phyloP scores from a whole-genome alignment of 139 green algal species.

The Closterium sp. region DNA sequence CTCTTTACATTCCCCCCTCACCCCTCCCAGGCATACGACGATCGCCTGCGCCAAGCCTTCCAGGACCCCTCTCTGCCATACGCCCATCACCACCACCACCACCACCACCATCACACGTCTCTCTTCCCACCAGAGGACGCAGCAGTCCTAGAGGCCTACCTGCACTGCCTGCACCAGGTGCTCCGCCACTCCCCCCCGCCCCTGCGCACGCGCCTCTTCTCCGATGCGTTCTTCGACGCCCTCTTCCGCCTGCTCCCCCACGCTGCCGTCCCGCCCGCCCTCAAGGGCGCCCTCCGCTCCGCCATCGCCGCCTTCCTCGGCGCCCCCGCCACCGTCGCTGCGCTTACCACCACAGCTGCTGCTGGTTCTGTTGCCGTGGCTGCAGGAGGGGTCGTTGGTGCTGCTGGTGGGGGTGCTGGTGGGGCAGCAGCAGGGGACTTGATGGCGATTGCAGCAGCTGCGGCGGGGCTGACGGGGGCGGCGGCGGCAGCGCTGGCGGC shows the following conservation, averaged over 20 bases:
- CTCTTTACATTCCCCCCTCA: too few species aligned
- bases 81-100: background rate
- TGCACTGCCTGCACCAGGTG: conserved; percentile 14
- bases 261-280: conserved; percentile 14
- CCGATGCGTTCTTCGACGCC: conserved; percentile 20
- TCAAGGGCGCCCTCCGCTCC: conserved; percentile 31
- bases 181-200: conserved; percentile 4
- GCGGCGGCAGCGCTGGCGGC: background rate
- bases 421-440: background rate
- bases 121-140: conserved; percentile 22
- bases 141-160: conserved; percentile 24
- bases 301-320: conserved; percentile 38
- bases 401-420: too few species aligned
- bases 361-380: background rate
- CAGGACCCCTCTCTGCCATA: background rate
- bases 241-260: conserved; percentile 46
- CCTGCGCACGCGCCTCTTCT: conserved; percentile 11
- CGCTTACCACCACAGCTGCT: background rate
- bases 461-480: background rate
- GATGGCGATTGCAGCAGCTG: background rate
- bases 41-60: background rate
- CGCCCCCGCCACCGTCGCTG: background rate
- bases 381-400: background rate
- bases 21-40: background rate
- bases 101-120: background rate